Conservation (phyloP, 257 asterid genomes). For the Buddleja alternifolia region DNA sequence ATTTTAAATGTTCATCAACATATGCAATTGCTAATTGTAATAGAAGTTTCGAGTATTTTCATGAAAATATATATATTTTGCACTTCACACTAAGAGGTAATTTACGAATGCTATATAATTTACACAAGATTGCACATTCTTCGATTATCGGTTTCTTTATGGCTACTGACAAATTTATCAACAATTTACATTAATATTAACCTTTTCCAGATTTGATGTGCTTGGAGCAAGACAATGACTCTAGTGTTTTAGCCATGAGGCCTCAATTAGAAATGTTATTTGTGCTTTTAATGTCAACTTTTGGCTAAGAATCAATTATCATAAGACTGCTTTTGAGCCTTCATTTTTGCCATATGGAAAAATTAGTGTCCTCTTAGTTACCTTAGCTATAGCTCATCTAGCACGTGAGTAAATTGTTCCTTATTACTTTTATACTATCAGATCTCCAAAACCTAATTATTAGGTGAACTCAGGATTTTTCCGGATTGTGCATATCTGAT, state of each 20-base stretch:
- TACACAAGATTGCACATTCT: slow-evolving; percentile 19
- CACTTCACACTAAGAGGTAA: slow-evolving; percentile 13
- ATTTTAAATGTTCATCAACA: slow-evolving; percentile 29
- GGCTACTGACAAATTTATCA: slow-evolving; percentile 1
- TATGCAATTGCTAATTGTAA: slow-evolving; percentile 15
- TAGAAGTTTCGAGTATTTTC: slow-evolving; percentile 27
- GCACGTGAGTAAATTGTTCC: not conserved
- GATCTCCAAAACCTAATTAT: not conserved
- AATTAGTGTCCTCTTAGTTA: not conserved
- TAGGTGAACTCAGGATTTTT: not conserved
- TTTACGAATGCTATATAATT: slow-evolving; percentile 7
- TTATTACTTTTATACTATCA: not conserved
- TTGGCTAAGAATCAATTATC: not conserved
- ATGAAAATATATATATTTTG: slow-evolving; percentile 10
- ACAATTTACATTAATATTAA: slow-evolving; percentile 5
- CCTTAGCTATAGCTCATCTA: not conserved
- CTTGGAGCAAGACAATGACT: slow-evolving; percentile 22
- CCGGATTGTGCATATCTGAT: not conserved
- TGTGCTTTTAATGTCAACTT: not conserved
- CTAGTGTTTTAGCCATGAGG: slow-evolving; percentile 10
- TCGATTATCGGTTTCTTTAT: slow-evolving; percentile 11
- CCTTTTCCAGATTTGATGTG: slow-evolving; percentile 24
- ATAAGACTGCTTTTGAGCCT: not conserved
- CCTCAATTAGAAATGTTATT: not conserved
- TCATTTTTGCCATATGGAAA: not conserved